Evolutionary conservation across 306 rosid species (phyloP), one percentile per base, ranked within the genome.

Genomic region (Ammopiptanthus mongolicus): DNA sequence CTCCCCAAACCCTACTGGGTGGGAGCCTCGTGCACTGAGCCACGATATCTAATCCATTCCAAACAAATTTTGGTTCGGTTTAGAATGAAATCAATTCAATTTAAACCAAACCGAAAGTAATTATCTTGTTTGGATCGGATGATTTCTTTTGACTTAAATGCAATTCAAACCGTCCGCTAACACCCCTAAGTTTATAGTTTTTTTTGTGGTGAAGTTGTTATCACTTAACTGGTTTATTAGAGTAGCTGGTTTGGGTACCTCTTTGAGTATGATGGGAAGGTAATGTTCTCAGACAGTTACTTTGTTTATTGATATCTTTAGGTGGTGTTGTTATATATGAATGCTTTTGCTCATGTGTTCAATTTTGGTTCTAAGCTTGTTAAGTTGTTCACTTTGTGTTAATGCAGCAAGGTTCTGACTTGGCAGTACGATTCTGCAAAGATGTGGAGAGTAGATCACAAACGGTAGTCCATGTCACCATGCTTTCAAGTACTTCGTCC

Each of bases 381-480:
- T 85, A 42, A 74, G 60, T 22, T 73, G 5, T 36, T 57, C 37
- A 41, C 69, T 70, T 82, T 85, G 10, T 18, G 36, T 78, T 44
- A 69, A 28, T 81, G 74, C 94, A 90, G 96, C 69, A 81, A 81
- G 88, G 71, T 52, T n/a, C 95, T 56, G 99, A 95, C 66, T 78
- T 92, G 88, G 92, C 59, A 46, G 77, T 95, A 72, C 93, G 90
- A 21, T 95, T 95, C 64, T 92, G 99, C 81, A 95, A 92, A 80
- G 99, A 95, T 29, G 99, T 95, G 74, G 97, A 95, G 85, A 87
- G 69, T 76, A 82, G 99, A 90, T 87, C 97, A 2, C 97, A 89
- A 81, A 66, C 71, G 97, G 97, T 92, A 91, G 21, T 80, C n/a
- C 73, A 73, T 81, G 22, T 57, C 18, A 65, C 82, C 60, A 15